Percentiles rank a stretch among this genome's conserved stretches.
Evolutionary conservation across 192 early-diverging fungal species (phyloP).

Genomic region (Linnemannia schmuckeri): DNA sequence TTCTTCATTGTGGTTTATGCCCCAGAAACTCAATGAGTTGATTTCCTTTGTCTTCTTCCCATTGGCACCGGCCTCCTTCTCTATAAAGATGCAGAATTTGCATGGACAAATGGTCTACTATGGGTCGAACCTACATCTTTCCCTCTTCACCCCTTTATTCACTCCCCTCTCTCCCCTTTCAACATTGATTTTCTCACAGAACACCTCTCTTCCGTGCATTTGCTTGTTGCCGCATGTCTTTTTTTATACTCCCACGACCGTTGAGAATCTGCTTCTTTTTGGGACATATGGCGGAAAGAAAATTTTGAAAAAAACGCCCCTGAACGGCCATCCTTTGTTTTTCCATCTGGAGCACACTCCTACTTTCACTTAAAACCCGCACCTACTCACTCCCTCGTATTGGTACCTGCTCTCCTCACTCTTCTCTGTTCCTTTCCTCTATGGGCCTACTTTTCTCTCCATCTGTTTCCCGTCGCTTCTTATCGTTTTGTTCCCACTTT

Average conservation of each 20-base stretch:
- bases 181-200: too few species aligned
- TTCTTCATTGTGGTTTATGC: not conserved
- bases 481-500: not conserved
- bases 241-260: slow-evolving; percentile 20
- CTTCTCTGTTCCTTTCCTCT: not conserved
- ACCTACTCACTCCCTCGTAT: too few species aligned
- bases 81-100: too few species aligned
- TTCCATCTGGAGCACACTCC: not conserved
- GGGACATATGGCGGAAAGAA: too few species aligned
- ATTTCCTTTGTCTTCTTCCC: too few species aligned
- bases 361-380: too few species aligned
- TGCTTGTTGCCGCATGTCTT: not conserved
- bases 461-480: not conserved
- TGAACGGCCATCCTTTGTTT: not conserved
- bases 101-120: too few species aligned
- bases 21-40: too few species aligned
- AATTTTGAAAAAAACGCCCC: too few species aligned
- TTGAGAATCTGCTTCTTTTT: slow-evolving; percentile 7
- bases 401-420: not conserved
- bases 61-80: too few species aligned
- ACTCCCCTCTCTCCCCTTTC: not conserved
- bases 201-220: not conserved
- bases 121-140: too few species aligned
- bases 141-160: not conserved
- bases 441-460: not conserved